Conservation (phyloP, 495 filamentous ascomycete genomes). For the Rusavskia elegans region DNA sequence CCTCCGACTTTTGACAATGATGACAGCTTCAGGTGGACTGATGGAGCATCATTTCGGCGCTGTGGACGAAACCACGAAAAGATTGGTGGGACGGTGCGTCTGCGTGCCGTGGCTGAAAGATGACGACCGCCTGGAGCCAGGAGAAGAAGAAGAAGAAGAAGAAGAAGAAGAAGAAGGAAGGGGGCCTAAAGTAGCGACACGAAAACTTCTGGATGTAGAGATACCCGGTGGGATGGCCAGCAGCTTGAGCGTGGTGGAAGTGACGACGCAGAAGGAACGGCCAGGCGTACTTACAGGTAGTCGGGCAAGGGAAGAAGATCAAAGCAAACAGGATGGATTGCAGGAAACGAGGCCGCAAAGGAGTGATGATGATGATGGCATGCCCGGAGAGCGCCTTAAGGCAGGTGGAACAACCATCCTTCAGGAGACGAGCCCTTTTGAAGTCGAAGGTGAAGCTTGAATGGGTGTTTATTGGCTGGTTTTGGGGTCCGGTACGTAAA, state of each 20-base stretch:
- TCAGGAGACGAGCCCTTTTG: slow-evolving; percentile 11
- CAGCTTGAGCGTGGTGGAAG: slow-evolving; percentile 53
- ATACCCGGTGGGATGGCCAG: slow-evolving; percentile 30
- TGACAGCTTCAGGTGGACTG: slow-evolving; percentile 33
- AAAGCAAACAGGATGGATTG: not conserved
- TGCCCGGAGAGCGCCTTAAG: too few relatives aligned
- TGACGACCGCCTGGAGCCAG: slow-evolving; percentile 18
- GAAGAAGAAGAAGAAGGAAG: slow-evolving; percentile 7
- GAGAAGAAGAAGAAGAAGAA: slow-evolving; percentile 1
- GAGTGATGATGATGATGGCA: too few relatives aligned
- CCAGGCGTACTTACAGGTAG: slow-evolving; percentile 77
- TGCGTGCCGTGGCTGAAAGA: slow-evolving; percentile 68
- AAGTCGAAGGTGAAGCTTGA: slow-evolving; percentile 13
- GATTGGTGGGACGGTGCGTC: slow-evolving; percentile 67
- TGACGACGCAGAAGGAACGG: slow-evolving; percentile 66
- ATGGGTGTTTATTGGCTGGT: too few relatives aligned
- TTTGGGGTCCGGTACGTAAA: too few relatives aligned
- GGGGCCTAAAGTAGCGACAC: slow-evolving; percentile 20
- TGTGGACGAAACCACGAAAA: slow-evolving; percentile 73
- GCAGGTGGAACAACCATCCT: not conserved
- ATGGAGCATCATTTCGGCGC: slow-evolving; percentile 72
- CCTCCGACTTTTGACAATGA: slow-evolving; percentile 50
- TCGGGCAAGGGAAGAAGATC: slow-evolving; percentile 15
- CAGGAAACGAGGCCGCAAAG: too few relatives aligned
- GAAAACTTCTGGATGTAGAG: slow-evolving; percentile 26